These are phyloP conservation scores for Candida methanosorbosa DNA, from an alignment of 805 yeast genomes.

Conservation along the genomic window DNA sequence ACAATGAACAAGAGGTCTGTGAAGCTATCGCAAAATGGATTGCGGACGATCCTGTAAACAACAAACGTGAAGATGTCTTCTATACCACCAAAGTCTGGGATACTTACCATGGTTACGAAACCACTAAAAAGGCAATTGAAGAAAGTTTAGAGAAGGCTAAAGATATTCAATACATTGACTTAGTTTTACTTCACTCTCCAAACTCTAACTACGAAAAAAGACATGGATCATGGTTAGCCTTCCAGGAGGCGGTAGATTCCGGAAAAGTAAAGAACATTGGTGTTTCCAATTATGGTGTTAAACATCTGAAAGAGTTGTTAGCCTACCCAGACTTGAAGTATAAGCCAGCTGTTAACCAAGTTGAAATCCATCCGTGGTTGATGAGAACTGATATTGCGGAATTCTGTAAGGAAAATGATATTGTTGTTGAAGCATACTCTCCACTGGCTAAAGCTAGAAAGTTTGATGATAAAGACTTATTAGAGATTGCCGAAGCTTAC, in stretches of 20 bases:
- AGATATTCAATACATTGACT: constrained; percentile 42
- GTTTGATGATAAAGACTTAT: constrained; percentile 33
- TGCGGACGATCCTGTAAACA: constrained; percentile 12
- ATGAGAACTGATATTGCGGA: constrained; percentile 35
- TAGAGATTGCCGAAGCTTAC: constrained; percentile 38
- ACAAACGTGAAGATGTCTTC: constrained; percentile 29
- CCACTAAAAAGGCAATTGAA: constrained; percentile 33
- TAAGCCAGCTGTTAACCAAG: constrained; percentile 40
- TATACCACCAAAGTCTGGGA: constrained; percentile 31
- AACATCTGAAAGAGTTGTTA: constrained; percentile 47
- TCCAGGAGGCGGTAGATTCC: constrained; percentile 44
- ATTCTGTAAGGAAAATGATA: constrained; percentile 35
- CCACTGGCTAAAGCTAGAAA: constrained; percentile 52
- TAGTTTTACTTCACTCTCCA: constrained; percentile 49
- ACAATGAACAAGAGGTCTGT: constrained; percentile 54
- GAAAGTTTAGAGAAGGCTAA: constrained; percentile 33
- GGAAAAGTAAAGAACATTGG: constrained; percentile 50
- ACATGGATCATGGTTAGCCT: constrained; percentile 43
- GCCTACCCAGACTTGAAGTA: constrained; percentile 33
- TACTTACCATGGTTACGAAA: constrained; percentile 25
- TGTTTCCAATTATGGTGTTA: constrained; percentile 54
- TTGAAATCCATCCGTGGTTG: constrained; percentile 44
- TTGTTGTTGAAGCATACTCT: constrained; percentile 51
- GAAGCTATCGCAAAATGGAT: constrained; percentile 45
- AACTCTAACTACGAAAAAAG: constrained; percentile 31